Percentiles rank a stretch among this genome's conserved stretches.
phyloP scores from a whole-genome alignment of 495 filamentous ascomycete genomes.

The Melanomma pulvis-pyrius region DNA sequence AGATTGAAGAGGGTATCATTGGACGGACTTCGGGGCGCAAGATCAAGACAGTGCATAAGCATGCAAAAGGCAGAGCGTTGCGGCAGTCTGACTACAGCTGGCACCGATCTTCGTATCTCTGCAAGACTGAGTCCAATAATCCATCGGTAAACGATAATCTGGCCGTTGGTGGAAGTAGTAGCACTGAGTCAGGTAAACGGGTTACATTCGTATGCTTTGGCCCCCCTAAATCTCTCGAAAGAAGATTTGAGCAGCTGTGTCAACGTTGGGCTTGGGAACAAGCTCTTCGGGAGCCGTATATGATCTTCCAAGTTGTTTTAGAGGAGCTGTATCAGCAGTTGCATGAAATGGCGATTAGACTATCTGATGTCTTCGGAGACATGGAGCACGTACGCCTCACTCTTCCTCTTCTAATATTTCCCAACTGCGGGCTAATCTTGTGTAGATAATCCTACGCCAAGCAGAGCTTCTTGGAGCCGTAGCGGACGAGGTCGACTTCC shows the following conservation, averaged over 20 bases:
- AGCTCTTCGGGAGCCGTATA: constrained; percentile 17
- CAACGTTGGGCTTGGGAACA: constrained; percentile 9
- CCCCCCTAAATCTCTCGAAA: constrained; percentile 13
- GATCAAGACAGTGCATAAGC: neutral
- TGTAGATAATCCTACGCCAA: constrained; percentile 6
- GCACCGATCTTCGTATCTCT: constrained; percentile 24
- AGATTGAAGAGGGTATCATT: constrained; percentile 6
- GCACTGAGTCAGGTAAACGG: neutral
- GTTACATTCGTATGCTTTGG: constrained; percentile 30
- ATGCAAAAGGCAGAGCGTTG: neutral
- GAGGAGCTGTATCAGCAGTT: constrained; percentile 29
- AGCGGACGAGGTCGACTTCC: constrained; percentile 22
- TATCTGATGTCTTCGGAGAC: constrained; percentile 6
- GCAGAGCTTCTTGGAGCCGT: constrained; percentile 6
- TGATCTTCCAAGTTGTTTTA: constrained; percentile 20
- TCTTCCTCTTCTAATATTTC: no score
- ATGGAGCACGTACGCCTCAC: constrained; percentile 6
- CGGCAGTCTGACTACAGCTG: constrained; percentile 32
- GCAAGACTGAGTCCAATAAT: constrained; percentile 4
- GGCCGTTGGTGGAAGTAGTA: no score
- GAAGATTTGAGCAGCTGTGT: constrained; percentile 14
- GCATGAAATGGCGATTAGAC: constrained; percentile 10
- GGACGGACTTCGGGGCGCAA: neutral
- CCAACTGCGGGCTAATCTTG: no score
- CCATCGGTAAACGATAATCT: neutral